Percentiles rank a stretch among this genome's conserved stretches.
Evolutionary conservation across 768 basidiomycete genomes (phyloP).

Genomic region (Tricholoma saponaceum): DNA sequence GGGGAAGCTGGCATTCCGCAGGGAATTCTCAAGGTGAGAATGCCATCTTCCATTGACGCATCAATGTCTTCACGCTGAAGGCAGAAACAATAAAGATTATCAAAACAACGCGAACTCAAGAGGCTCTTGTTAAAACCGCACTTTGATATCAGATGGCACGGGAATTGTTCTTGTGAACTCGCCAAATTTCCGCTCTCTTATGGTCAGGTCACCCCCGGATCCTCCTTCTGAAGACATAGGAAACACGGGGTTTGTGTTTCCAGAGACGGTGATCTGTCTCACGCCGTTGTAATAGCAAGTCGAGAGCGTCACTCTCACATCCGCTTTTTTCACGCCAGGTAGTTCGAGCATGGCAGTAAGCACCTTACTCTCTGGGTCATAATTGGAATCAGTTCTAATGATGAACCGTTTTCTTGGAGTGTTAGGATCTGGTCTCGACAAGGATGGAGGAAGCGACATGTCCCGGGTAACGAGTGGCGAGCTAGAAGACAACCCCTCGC

Average conservation of each 20-base stretch:
- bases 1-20: slow-evolving; percentile 40
- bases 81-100: slow-evolving; percentile 13
- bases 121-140: slow-evolving; percentile 28
- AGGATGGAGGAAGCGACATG: slow-evolving; percentile 11
- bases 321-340: slow-evolving; percentile 58
- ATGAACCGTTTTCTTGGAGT: slow-evolving; percentile 27
- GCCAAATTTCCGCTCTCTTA: slow-evolving; percentile 54
- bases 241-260: slow-evolving; percentile 39
- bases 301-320: slow-evolving; percentile 56
- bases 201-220: slow-evolving; percentile 12
- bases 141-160: slow-evolving; percentile 55
- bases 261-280: slow-evolving; percentile 57
- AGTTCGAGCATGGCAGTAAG: slow-evolving; percentile 64
- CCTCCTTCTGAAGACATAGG: slow-evolving; percentile 21
- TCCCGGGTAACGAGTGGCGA: slow-evolving; percentile 17
- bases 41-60: slow-evolving; percentile 55
- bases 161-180: slow-evolving; percentile 44
- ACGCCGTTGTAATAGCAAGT: slow-evolving; percentile 59
- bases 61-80: slow-evolving; percentile 45
- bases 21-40: slow-evolving; percentile 53
- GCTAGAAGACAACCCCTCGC: slow-evolving; percentile 7
- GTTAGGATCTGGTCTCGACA: slow-evolving; percentile 7
- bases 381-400: slow-evolving; percentile 61
- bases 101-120: slow-evolving; percentile 14
- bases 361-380: slow-evolving; percentile 44